Evolutionary conservation across 495 filamentous ascomycete genomes (phyloP).

Genomic region (Zalerion maritima): DNA sequence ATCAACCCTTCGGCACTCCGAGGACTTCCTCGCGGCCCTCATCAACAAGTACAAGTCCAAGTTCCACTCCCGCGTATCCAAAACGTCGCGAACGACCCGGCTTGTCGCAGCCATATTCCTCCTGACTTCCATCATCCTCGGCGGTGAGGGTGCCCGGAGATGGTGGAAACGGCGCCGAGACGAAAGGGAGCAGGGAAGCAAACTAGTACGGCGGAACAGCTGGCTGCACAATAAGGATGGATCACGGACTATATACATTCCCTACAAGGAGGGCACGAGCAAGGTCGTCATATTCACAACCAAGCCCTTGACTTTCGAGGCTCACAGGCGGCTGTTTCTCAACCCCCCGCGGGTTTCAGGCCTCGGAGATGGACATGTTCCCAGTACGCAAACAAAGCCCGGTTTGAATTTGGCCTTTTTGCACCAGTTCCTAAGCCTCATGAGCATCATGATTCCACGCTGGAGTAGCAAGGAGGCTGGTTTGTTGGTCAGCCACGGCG

Average conservation of each 20-base stretch:
- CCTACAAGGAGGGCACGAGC: conserved; percentile 71
- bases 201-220: conserved; percentile 78
- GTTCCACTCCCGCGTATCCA: conserved; percentile 42
- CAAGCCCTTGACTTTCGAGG: conserved; percentile 87
- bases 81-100: conserved; percentile 50
- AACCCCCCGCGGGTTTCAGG: conserved; percentile 72
- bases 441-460: conserved; percentile 94
- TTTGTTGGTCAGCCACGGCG: conserved; percentile 69
- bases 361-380: conserved; percentile 61
- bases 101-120: conserved; percentile 63
- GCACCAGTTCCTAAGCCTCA: conserved; percentile 86
- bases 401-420: conserved; percentile 96
- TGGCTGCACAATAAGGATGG: conserved; percentile 88
- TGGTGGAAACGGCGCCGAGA: conserved; percentile 55
- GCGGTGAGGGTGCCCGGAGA: conserved; percentile 58
- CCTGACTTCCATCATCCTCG: conserved; percentile 56
- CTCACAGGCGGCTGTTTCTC: conserved; percentile 83
- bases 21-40: conserved; percentile 55
- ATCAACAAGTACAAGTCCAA: conserved; percentile 50
- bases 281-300: conserved; percentile 91
- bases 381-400: conserved; percentile 78
- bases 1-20: conserved; percentile 59
- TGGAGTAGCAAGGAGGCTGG: conserved; percentile 93
- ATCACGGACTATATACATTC: conserved; percentile 84
- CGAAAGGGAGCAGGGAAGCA: conserved; percentile 65